Conservation (phyloP, 306 rosid species). For the Sicyos baderoa region DNA sequence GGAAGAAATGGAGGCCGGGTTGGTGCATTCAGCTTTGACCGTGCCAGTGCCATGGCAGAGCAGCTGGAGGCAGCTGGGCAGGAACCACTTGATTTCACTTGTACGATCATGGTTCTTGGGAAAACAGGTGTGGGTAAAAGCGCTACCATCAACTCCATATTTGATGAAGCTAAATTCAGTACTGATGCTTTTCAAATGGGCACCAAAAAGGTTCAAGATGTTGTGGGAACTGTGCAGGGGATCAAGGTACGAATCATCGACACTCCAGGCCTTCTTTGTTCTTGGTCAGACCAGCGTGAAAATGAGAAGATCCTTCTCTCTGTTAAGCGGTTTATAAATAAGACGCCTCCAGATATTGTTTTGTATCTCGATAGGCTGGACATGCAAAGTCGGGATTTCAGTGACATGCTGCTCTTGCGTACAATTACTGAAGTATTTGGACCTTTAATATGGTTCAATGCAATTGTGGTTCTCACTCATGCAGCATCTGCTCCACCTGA, state of each 20-base stretch:
- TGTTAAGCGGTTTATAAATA: constrained; percentile 69
- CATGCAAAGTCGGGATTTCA: constrained; percentile 81
- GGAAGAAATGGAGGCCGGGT: constrained; percentile 97
- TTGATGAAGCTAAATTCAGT: constrained; percentile 77
- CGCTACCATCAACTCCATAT: constrained; percentile 94
- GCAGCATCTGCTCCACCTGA: constrained; percentile 99
- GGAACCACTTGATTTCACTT: constrained; percentile 88
- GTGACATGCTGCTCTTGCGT: constrained; percentile 91
- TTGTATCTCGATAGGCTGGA: constrained; percentile 90
- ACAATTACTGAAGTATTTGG: constrained; percentile 88
- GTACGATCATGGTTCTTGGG: constrained; percentile 96
- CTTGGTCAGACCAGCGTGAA: constrained; percentile 76
- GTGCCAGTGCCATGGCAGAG: constrained; percentile 98
- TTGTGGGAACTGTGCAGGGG: constrained; percentile 91
- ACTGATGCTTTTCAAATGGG: constrained; percentile 87
- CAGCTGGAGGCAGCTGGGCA: constrained; percentile 93
- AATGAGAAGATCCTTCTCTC: constrained; percentile 85
- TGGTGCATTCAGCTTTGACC: constrained; percentile 95
- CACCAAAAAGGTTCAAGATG: constrained; percentile 94
- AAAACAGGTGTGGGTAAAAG: constrained; percentile 97
- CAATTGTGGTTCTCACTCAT: constrained; percentile 91
- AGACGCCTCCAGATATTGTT: constrained; percentile 91
- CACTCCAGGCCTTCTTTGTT: constrained; percentile 89
- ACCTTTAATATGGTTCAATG: constrained; percentile 94
- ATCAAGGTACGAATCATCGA: constrained; percentile 88